phyloP scores from a whole-genome alignment of 192 early-diverging fungal genomes.

The Paraglomus occultum region DNA sequence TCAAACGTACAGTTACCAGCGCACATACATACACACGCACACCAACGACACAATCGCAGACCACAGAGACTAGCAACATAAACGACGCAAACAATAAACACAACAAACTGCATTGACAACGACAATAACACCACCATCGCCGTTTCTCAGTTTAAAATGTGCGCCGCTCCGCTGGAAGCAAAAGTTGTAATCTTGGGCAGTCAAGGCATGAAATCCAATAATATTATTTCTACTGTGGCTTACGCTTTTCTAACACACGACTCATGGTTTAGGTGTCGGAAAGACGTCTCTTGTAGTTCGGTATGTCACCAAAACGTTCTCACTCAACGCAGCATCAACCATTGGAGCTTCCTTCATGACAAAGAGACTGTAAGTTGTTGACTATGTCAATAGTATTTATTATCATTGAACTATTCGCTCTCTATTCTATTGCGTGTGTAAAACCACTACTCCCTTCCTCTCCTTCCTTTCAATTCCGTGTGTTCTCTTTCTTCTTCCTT shows the following conservation, averaged over 20 bases:
- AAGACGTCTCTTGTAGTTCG: constrained; percentile 78
- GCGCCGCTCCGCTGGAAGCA: constrained; percentile 66
- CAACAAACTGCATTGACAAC: too few species aligned
- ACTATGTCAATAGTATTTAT: background rate
- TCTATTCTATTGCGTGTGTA: background rate
- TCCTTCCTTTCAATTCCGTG: background rate
- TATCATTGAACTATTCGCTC: too few species aligned
- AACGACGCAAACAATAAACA: too few species aligned
- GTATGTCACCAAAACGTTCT: constrained; percentile 73
- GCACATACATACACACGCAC: too few species aligned
- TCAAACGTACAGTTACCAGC: too few species aligned
- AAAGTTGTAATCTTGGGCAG: constrained; percentile 76
- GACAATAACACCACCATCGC: constrained; percentile 1
- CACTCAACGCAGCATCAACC: constrained; percentile 70
- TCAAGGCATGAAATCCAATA: constrained; percentile 56
- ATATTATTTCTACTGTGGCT: background rate
- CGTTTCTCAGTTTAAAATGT: background rate
- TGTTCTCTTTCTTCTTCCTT: background rate
- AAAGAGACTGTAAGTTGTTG: constrained; percentile 60
- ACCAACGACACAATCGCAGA: too few species aligned
- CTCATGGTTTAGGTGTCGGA: constrained; percentile 60
- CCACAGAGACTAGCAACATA: too few species aligned
- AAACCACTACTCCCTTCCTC: background rate
- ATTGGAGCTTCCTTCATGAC: constrained; percentile 78
- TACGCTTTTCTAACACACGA: background rate